phyloP scores from a whole-genome alignment of 257 asterid genomes.

The Catharanthus roseus region DNA sequence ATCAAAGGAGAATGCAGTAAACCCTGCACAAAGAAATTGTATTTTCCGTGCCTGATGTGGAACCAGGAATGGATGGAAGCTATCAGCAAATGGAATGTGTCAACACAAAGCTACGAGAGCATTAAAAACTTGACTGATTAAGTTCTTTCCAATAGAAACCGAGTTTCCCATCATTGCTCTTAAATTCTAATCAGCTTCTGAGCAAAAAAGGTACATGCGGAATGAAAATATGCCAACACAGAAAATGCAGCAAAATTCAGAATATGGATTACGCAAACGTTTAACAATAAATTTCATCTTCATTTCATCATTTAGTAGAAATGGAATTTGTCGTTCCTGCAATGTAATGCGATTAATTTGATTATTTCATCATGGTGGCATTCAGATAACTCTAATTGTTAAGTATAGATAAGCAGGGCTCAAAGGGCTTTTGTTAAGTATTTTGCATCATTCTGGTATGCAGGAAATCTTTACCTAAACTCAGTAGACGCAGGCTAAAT shows the following conservation, averaged over 20 bases:
- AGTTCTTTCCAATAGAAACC: background rate
- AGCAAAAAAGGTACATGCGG: background rate
- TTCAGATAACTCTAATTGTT: too few relatives aligned
- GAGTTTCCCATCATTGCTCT: background rate
- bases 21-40: background rate
- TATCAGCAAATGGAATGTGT: background rate
- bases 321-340: background rate
- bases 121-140: background rate
- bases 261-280: background rate
- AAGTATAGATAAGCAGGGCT: too few relatives aligned
- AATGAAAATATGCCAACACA: background rate
- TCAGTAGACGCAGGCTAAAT: too few relatives aligned
- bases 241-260: background rate
- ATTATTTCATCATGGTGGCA: too few relatives aligned
- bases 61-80: background rate
- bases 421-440: too few relatives aligned
- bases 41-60: background rate
- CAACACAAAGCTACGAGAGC: background rate
- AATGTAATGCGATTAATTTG: too few relatives aligned
- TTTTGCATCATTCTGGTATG: background rate
- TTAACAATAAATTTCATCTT: background rate
- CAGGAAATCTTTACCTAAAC: background rate
- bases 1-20: background rate
- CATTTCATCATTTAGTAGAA: background rate
- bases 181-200: background rate